Evolutionary conservation across 768 basidiomycete species (phyloP).

Genomic region (Tricholoma sp.): DNA sequence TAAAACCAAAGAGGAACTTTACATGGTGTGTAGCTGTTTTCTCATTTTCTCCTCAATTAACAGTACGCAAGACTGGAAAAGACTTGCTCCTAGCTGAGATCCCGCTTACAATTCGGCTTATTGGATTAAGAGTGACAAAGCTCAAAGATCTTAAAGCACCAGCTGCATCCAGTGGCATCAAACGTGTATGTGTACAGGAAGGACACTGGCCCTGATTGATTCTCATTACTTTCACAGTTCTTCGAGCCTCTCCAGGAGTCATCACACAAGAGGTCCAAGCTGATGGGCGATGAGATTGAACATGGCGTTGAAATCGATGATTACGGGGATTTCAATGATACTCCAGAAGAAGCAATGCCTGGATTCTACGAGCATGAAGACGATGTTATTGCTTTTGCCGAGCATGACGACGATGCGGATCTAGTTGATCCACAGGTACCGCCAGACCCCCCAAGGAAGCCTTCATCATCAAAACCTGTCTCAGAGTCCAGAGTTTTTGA

Average conservation of each 20-base stretch:
- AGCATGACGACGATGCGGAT: constrained; percentile 15
- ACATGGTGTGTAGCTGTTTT: constrained; percentile 45
- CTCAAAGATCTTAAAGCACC: constrained; percentile 71
- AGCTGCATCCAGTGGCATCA: constrained; percentile 53
- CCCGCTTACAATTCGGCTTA: constrained; percentile 74
- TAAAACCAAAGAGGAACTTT: constrained; percentile 73
- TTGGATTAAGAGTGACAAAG: constrained; percentile 86
- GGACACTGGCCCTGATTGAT: neutral
- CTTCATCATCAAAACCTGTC: constrained; percentile 3
- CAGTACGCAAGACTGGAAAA: constrained; percentile 56
- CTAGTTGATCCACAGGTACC: constrained; percentile 16
- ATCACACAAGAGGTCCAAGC: constrained; percentile 38
- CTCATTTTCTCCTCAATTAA: constrained; percentile 7
- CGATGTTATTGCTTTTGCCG: constrained; percentile 23
- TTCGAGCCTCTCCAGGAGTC: constrained; percentile 38
- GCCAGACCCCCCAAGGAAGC: constrained; percentile 2
- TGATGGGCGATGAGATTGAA: constrained; percentile 17
- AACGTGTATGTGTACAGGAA: constrained; percentile 45
- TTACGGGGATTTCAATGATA: constrained; percentile 9
- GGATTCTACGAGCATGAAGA: constrained; percentile 50
- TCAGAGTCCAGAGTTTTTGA: constrained; percentile 17
- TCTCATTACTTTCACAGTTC: constrained; percentile 38
- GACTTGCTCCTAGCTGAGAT: constrained; percentile 78
- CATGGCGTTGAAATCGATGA: constrained; percentile 7
- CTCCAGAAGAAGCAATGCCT: constrained; percentile 40